Evolutionary conservation across 768 basidiomycete genomes (phyloP).

Genomic region (Leucosporidium creatinivorum): DNA sequence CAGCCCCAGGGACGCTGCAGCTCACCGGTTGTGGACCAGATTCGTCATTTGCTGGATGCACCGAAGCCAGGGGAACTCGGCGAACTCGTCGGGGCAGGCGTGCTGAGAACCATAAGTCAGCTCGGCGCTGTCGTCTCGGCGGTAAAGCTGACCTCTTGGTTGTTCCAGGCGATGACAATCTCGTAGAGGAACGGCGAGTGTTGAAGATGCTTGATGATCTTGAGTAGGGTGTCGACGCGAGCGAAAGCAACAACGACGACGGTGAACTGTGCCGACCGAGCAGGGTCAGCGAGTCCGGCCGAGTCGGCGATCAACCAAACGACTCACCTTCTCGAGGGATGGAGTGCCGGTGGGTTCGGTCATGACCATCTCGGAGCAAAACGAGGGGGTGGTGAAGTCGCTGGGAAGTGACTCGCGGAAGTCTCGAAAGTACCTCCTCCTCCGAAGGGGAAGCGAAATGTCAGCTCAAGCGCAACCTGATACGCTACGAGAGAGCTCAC

Average conservation of each 20-base stretch:
- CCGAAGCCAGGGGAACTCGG: background rate
- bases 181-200: background rate
- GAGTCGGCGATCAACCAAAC: too few species aligned
- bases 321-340: background rate
- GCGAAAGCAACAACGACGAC: conserved; percentile 4
- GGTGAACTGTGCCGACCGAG: background rate
- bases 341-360: background rate
- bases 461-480: background rate
- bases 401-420: background rate
- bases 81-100: background rate
- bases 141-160: background rate
- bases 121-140: background rate
- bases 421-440: background rate
- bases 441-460: background rate
- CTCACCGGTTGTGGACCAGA: background rate
- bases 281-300: background rate
- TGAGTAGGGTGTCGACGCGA: conserved; percentile 1
- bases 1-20: background rate
- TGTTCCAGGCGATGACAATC: conserved; percentile 9
- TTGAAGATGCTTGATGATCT: conserved; percentile 4
- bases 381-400: too few species aligned
- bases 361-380: background rate
- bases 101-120: background rate
- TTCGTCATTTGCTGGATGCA: background rate
- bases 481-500: background rate